A percentile compares a stretch with the other conserved stretches of the same genome.
Conservation (phyloP, 257 asterid species). For the Petrea volubilis region DNA sequence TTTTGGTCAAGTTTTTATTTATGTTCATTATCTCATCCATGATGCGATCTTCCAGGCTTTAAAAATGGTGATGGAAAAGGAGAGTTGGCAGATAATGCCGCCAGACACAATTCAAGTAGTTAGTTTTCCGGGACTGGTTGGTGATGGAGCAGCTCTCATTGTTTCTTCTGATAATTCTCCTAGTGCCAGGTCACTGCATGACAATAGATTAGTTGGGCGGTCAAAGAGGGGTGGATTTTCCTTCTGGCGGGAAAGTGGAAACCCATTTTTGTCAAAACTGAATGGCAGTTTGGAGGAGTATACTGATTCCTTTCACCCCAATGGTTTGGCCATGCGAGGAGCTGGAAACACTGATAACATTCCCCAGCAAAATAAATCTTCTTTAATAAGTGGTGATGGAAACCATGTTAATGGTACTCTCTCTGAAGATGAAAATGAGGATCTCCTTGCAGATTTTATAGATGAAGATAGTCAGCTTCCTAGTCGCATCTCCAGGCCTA, state of each 20-base stretch:
- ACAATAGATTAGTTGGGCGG: slow-evolving; percentile 49
- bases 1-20: slow-evolving; percentile 27
- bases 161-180: slow-evolving; percentile 63
- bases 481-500: slow-evolving; percentile 75
- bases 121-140: slow-evolving; percentile 92
- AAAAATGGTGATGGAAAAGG: slow-evolving; percentile 98
- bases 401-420: slow-evolving; percentile 62
- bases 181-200: slow-evolving; percentile 51
- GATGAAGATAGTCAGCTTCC: slow-evolving; percentile 99
- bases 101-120: slow-evolving; percentile 81
- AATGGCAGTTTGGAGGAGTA: slow-evolving; percentile 52
- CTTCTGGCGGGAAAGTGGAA: slow-evolving; percentile 75
- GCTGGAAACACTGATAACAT: slow-evolving; percentile 44
- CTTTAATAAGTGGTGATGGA: slow-evolving; percentile 40
- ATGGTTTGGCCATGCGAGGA: slow-evolving; percentile 53
- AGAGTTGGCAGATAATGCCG: slow-evolving; percentile 91
- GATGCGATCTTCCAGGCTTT: slow-evolving; percentile 71
- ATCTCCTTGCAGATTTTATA: slow-evolving; percentile 98
- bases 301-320: slow-evolving; percentile 46
- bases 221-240: slow-evolving; percentile 75
- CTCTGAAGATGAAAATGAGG: slow-evolving; percentile 97
- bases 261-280: slow-evolving; percentile 69
- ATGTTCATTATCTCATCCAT: slow-evolving; percentile 17
- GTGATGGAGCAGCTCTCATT: slow-evolving; percentile 98
- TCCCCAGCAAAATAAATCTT: slow-evolving; percentile 30